Percentiles rank a stretch among this genome's conserved stretches.
These are phyloP conservation scores for Spergularia marina DNA, from an alignment of 148 eudicot genomes.

Conservation along the genomic window DNA sequence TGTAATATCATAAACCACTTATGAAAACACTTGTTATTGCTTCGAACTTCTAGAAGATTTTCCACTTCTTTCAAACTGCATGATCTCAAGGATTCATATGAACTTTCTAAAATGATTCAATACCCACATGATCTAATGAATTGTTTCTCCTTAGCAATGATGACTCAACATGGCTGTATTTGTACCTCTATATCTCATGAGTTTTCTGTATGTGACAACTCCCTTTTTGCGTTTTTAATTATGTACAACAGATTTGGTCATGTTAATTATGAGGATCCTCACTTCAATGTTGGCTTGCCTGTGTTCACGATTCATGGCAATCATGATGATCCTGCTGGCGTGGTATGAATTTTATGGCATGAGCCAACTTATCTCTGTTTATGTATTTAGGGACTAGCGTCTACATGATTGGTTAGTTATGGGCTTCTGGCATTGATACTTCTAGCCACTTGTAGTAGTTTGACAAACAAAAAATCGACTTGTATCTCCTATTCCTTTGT, in stretches of 20 bases:
- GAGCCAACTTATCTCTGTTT: neutral
- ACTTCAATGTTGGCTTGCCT: slow-evolving; percentile 97
- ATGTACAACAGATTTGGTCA: slow-evolving; percentile 74
- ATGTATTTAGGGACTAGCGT: neutral
- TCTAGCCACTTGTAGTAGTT: neutral
- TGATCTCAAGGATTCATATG: slow-evolving; percentile 1
- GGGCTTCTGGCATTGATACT: neutral
- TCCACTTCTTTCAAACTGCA: neutral
- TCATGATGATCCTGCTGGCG: slow-evolving; percentile 99
- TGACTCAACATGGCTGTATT: neutral
- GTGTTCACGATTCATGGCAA: slow-evolving; percentile 99
- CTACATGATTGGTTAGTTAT: neutral
- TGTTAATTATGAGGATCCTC: slow-evolving; percentile 98
- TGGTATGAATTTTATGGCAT: slow-evolving; percentile 52
- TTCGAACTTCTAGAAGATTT: slow-evolving; percentile 9
- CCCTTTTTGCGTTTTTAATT: neutral
- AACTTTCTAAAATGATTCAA: neutral
- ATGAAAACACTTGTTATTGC: neutral
- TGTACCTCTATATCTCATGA: too few relatives aligned
- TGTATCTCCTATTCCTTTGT: neutral
- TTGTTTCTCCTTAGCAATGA: neutral
- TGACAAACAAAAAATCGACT: neutral
- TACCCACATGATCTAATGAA: neutral
- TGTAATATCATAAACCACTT: neutral
- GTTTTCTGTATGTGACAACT: neutral